Percentiles rank a stretch among this genome's conserved stretches.
phyloP scores from a whole-genome alignment of 2,329 filamentous ascomycete genomes.

The Fusarium penzigii region DNA sequence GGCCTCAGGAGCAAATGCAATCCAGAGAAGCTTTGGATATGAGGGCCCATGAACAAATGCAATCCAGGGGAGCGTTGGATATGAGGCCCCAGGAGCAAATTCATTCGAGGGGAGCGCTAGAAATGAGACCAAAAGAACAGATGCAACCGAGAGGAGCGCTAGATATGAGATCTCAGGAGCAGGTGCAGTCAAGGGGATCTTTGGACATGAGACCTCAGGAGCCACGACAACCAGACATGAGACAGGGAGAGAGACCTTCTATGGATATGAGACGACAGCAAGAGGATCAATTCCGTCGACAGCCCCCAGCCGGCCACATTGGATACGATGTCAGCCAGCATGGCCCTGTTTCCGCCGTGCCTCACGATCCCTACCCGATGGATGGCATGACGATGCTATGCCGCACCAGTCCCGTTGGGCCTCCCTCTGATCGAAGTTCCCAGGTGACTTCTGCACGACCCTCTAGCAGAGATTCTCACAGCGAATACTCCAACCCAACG shows the following conservation, averaged over 20 bases:
- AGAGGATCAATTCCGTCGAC: conserved; percentile 27
- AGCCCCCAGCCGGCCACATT: conserved; percentile 19
- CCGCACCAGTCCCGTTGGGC: conserved; percentile 67
- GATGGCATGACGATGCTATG: conserved; percentile 99
- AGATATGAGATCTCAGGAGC: no score
- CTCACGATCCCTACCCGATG: conserved; percentile 90
- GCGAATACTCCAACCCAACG: conserved; percentile 86
- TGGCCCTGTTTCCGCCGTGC: conserved; percentile 66
- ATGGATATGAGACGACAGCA: conserved; percentile 26
- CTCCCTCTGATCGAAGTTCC: conserved; percentile 55
- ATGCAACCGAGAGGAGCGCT: not conserved
- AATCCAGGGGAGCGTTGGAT: no score
- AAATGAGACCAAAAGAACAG: conserved; percentile 2
- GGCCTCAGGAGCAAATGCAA: no score
- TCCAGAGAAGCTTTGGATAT: no score
- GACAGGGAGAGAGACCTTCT: conserved; percentile 18
- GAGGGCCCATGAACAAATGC: no score
- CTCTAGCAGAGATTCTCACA: conserved; percentile 83
- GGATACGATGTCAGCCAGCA: conserved; percentile 53
- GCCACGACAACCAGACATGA: conserved; percentile 15
- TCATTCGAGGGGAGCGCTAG: not conserved
- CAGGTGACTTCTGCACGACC: conserved; percentile 65
- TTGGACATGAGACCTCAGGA: conserved; percentile 1
- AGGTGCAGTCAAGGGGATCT: no score
- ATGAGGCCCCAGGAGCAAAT: no score